phyloP scores from a whole-genome alignment of 495 filamentous ascomycete species.

The Hyphodiscus hymeniophilus region DNA sequence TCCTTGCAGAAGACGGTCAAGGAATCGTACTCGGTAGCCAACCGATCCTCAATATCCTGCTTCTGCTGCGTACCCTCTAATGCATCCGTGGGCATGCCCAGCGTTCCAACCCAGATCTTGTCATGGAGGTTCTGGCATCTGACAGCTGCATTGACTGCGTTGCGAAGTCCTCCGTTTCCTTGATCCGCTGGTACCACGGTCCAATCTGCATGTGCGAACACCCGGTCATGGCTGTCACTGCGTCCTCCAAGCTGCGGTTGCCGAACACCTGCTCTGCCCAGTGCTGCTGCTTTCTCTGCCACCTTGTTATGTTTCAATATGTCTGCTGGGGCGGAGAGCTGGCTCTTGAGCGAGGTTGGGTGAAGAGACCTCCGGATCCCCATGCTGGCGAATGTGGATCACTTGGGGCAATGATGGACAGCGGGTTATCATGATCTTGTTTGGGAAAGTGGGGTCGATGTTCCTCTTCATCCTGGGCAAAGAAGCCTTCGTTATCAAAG shows the following conservation, averaged over 20 bases:
- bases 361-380: constrained; percentile 53
- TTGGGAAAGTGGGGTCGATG: constrained; percentile 34
- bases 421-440: constrained; percentile 20
- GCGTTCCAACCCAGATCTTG: constrained; percentile 78
- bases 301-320: constrained; percentile 58
- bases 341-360: constrained; percentile 67
- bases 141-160: constrained; percentile 70
- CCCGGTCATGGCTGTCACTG: constrained; percentile 52
- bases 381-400: constrained; percentile 63
- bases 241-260: constrained; percentile 34
- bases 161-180: constrained; percentile 84
- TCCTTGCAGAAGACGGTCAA: constrained; percentile 77
- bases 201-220: constrained; percentile 65
- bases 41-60: constrained; percentile 66
- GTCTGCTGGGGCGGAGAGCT: constrained; percentile 61
- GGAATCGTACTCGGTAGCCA: constrained; percentile 73
- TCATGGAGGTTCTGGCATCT: constrained; percentile 55
- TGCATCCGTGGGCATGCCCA: constrained; percentile 86
- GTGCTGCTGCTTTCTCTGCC: constrained; percentile 37
- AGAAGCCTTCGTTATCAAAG: constrained; percentile 54
- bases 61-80: constrained; percentile 60
- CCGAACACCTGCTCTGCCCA: constrained; percentile 37
- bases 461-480: constrained; percentile 44
- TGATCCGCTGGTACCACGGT: constrained; percentile 76
- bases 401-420: constrained; percentile 35